Percentiles rank a stretch among this genome's conserved stretches.
phyloP scores from a whole-genome alignment of 176 grass and related monocot genomes.

The Poa pratensis region DNA sequence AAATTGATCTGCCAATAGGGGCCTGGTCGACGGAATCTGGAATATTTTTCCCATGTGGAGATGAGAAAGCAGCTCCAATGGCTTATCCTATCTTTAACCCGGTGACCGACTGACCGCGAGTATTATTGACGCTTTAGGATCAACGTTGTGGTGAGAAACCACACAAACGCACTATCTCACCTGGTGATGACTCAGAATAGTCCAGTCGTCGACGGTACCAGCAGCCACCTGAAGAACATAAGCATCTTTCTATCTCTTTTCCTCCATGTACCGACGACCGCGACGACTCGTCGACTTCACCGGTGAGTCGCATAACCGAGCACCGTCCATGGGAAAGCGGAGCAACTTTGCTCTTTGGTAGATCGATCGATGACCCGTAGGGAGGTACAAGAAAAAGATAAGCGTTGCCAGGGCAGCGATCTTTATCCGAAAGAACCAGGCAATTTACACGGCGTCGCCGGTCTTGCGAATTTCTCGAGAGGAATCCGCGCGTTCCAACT shows the following conservation, averaged over 20 bases:
- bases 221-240: not conserved
- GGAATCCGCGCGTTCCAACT: not conserved
- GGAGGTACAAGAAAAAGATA: not conserved
- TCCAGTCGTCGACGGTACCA: not conserved
- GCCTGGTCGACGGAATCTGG: not conserved
- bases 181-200: no score
- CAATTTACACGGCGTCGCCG: not conserved
- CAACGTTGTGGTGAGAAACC: conserved; percentile 19
- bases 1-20: not conserved
- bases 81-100: not conserved
- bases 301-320: not conserved
- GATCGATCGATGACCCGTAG: not conserved
- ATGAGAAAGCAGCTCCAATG: not conserved
- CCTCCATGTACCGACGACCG: not conserved
- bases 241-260: not conserved
- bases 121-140: conserved; percentile 18
- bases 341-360: not conserved
- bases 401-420: not conserved
- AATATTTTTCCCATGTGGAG: not conserved
- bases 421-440: not conserved
- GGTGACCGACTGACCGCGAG: not conserved
- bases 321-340: not conserved
- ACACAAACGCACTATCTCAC: not conserved
- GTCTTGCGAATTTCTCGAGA: not conserved
- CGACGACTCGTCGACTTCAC: conserved; percentile 8